phyloP scores from a whole-genome alignment of 2,329 filamentous ascomycete genomes.

The Dothideomycetes sp. region DNA sequence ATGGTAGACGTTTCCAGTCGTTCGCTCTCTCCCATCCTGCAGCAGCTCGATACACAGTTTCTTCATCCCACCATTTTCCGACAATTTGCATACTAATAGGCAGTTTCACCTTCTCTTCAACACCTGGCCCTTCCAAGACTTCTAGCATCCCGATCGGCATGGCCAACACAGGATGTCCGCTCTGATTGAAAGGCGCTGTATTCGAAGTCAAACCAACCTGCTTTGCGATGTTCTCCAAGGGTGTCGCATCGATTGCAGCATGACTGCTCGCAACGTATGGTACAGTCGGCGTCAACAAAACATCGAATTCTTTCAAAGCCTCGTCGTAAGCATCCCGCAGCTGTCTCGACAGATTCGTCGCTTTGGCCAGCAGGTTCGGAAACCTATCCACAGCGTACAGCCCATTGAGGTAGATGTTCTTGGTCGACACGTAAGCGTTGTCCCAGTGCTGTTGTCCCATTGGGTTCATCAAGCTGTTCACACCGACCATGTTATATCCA shows the following conservation, averaged over 20 bases:
- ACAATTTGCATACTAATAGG: slow-evolving; percentile 50
- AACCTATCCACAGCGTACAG: slow-evolving; percentile 38
- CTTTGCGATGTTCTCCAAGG: slow-evolving; percentile 39
- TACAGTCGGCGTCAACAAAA: slow-evolving; percentile 42
- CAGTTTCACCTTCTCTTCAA: slow-evolving; percentile 25
- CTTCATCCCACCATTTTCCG: slow-evolving; percentile 44
- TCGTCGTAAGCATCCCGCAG: slow-evolving; percentile 40
- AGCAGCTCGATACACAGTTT: slow-evolving; percentile 35
- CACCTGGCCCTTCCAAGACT: slow-evolving; percentile 30
- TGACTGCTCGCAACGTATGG: slow-evolving; percentile 41
- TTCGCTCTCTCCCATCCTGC: slow-evolving; percentile 40
- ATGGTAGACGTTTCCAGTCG: slow-evolving; percentile 43
- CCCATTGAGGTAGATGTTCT: slow-evolving; percentile 47
- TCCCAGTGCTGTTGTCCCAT: slow-evolving; percentile 42
- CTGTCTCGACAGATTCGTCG: slow-evolving; percentile 40
- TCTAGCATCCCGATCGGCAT: slow-evolving; percentile 42
- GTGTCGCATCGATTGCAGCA: slow-evolving; percentile 30
- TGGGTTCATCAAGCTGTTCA: slow-evolving; percentile 41
- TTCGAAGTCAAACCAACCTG: slow-evolving; percentile 48
- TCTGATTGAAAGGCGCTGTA: slow-evolving; percentile 49
- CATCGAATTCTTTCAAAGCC: slow-evolving; percentile 34
- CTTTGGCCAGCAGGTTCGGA: slow-evolving; percentile 40
- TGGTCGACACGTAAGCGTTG: slow-evolving; percentile 44
- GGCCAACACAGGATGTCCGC: slow-evolving; percentile 47
- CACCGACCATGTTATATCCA: slow-evolving; percentile 42